Base-by-base conservation (phyloP, 176 grass and related monocot genomes). In the Aegilops bicornis region DNA sequence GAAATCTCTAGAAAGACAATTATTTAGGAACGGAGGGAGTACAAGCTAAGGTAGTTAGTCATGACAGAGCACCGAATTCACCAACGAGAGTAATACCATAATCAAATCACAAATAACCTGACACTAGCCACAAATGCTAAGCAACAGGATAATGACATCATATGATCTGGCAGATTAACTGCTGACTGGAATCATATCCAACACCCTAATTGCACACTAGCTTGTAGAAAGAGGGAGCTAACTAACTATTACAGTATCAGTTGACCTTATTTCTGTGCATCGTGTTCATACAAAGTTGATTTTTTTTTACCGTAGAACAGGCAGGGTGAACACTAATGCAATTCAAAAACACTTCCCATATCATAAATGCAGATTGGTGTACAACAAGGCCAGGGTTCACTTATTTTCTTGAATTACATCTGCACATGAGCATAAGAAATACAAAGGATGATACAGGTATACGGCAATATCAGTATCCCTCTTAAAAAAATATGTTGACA, bases 341-440 rank as follows among this genome's bases (percentile, higher is more conserved):
- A 67, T n/a, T 39, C 2, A 25, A 70, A 72, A 72, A 78, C 23
- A 90, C 63, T 47, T 27, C 13, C 14, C 23, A 6, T 54, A 31
- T 82, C 17, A 52, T 37, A 72, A 32, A 68, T 58, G 43, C n/a
- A 22, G 11, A 79, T 20, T 37, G 25, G 58, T 78, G 22, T 48
- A 77, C 20, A 74, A 4, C 35, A 54, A 71, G 12, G 64, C 37
- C n/a, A 81, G 22, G 30, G 16, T n/a, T 61, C 75, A 69, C 52
- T 64, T 81, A 81, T 84, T 75, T 56, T 64, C 8, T 59, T 32
- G 77, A 71, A 13, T 32, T 86, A 80, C 35, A 80, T 82, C 70
- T 79, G 25, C 56, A 72, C 22, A 81, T 19, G 69, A 81, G 30
- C 77, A 33, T 35, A 69, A 25, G 4, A 60, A 60, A 47, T 80